Evolutionary conservation across 805 yeast species (phyloP).

Genomic region (Sugiyamaella chiloensis): DNA sequence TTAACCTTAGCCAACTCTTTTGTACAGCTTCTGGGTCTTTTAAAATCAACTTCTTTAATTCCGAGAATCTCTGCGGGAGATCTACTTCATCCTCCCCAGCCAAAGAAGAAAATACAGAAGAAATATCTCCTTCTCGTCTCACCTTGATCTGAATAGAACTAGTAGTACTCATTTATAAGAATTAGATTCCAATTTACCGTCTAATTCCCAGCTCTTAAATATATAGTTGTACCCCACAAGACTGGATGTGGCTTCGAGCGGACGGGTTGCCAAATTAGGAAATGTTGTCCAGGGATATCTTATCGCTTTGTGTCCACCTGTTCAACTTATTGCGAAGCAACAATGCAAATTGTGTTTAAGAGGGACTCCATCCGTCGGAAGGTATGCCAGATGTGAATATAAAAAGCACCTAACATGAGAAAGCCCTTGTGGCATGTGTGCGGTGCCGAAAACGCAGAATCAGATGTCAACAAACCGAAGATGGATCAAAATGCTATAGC

Average conservation of each 20-base stretch:
- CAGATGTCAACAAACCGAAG: not conserved
- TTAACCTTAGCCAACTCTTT: slow-evolving; percentile 10
- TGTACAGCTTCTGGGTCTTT: slow-evolving; percentile 1
- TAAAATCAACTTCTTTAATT: slow-evolving; percentile 12
- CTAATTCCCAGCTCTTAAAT: too few species aligned
- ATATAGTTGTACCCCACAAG: too few species aligned
- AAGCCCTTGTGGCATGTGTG: not conserved
- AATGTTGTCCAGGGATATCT: too few species aligned
- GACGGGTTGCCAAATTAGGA: not conserved
- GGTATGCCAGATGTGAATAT: not conserved
- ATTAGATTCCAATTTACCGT: too few species aligned
- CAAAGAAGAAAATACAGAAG: slow-evolving; percentile 22
- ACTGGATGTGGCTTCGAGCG: not conserved
- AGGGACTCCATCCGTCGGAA: not conserved
- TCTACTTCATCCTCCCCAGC: slow-evolving; percentile 15
- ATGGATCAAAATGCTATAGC: not conserved
- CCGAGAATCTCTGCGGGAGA: slow-evolving; percentile 12
- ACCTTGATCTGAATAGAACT: slow-evolving; percentile 1
- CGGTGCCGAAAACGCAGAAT: slow-evolving; percentile 1
- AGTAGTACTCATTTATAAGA: too few species aligned
- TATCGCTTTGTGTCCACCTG: too few species aligned
- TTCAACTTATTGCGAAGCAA: too few species aligned
- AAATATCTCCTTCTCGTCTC: slow-evolving; percentile 17
- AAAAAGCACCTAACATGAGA: not conserved
- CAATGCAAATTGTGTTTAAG: slow-evolving; percentile 3